These are phyloP conservation scores for Coemansia asiatica DNA, from an alignment of 192 early-diverging fungal species.

Conservation along the genomic window DNA sequence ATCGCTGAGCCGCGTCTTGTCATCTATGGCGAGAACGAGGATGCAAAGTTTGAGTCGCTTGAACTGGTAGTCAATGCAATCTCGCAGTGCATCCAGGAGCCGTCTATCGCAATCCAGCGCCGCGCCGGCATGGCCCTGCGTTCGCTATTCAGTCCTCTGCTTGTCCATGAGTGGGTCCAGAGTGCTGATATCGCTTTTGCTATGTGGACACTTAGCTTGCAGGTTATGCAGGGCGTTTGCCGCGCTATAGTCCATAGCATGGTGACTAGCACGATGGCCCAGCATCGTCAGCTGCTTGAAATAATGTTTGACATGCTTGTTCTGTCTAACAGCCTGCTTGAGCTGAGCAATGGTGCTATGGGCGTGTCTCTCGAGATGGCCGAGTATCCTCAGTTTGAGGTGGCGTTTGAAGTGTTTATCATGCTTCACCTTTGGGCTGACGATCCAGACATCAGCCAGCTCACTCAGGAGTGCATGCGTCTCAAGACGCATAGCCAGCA, in stretches of 20 bases:
- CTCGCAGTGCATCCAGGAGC: constrained; percentile 73
- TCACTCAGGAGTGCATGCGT: constrained; percentile 46
- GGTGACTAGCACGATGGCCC: constrained; percentile 51
- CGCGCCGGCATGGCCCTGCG: constrained; percentile 72
- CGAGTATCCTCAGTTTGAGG: constrained; percentile 57
- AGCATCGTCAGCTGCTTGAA: constrained; percentile 53
- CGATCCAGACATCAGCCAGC: constrained; percentile 56
- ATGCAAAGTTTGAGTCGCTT: constrained; percentile 71
- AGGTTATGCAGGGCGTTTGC: constrained; percentile 57
- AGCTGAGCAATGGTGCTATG: constrained; percentile 66
- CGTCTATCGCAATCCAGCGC: constrained; percentile 66
- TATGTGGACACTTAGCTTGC: constrained; percentile 76
- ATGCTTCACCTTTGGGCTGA: constrained; percentile 66
- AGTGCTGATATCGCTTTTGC: constrained; percentile 66
- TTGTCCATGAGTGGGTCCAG: constrained; percentile 81
- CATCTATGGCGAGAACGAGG: constrained; percentile 67
- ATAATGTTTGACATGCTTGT: constrained; percentile 61
- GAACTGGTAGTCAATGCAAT: constrained; percentile 71
- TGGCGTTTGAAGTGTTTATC: constrained; percentile 66
- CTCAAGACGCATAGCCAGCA: constrained; percentile 45
- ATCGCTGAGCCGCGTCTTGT: constrained; percentile 73
- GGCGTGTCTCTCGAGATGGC: constrained; percentile 54
- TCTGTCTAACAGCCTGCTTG: constrained; percentile 75
- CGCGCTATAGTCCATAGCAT: constrained; percentile 57
- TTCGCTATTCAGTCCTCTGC: constrained; percentile 68